Conservation (phyloP, 2,329 filamentous ascomycete genomes). For the Pestalotiopsis sp. region DNA sequence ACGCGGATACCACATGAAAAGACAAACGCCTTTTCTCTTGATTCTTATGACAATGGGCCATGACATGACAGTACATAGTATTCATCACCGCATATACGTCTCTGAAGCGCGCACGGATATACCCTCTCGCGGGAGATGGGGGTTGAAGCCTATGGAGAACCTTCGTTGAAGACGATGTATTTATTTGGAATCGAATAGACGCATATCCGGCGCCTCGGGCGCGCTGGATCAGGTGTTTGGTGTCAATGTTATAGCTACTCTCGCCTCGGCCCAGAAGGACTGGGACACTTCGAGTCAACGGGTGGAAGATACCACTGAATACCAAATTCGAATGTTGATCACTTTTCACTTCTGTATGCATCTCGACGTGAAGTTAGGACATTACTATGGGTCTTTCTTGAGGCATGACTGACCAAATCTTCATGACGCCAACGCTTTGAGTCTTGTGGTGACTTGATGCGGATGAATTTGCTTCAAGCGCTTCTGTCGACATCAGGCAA, state of each 20-base stretch:
- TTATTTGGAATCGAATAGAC: background rate
- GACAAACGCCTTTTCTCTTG: background rate
- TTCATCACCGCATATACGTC: constrained; percentile 2
- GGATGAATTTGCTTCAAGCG: too few species aligned
- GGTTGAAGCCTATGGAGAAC: background rate
- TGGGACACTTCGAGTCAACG: background rate
- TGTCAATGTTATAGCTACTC: background rate
- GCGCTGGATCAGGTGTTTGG: background rate
- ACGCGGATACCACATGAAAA: background rate
- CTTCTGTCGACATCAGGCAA: too few species aligned
- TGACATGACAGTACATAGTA: constrained; percentile 5
- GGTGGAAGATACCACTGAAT: background rate
- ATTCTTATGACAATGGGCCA: background rate
- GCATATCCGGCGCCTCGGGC: background rate
- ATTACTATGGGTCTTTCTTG: background rate
- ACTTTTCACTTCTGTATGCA: background rate
- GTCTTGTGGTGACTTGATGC: too few species aligned
- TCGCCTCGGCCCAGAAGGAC: background rate
- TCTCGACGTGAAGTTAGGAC: background rate
- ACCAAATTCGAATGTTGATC: background rate
- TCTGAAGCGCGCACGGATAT: background rate
- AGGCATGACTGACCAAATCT: too few species aligned
- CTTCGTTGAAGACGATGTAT: background rate
- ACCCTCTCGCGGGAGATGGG: background rate
- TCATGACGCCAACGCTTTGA: too few species aligned